Base-by-base conservation (phyloP, 2,329 filamentous ascomycete species). In the Zymoseptoria passerinii region DNA sequence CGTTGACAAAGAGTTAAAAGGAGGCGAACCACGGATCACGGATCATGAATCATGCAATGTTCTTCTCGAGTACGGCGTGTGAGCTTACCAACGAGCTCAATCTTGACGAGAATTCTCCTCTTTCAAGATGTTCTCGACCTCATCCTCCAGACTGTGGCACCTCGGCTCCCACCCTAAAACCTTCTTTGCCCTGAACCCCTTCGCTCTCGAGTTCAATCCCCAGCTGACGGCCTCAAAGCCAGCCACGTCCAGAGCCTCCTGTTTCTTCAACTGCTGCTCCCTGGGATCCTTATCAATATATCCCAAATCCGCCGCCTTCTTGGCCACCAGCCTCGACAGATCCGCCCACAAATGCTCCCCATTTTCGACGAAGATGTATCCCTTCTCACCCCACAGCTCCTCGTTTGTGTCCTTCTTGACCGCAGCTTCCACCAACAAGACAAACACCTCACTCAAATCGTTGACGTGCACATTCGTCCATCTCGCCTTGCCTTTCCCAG, bases 351-450 rank as follows among this genome's bases (percentile, higher is more conserved):
- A 73, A 68, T 87, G 83, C 54, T 80, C 73, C 3, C 83, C 86
- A 62, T 79, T 81, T 68, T 87, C 84, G 2, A 80, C 76, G 60
- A 91, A 83, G 72, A 84, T 90, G 67, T 90, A 91, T 1, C 78
- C 86, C 49, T 81, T 73, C 0, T 72, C 72, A 2, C 85, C 85
- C 79, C 87, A 90, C 0, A 78, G 72, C 20, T 75, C 75, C 1
- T 62, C 61, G 35, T 63, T 63, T 2, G 68, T 67, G 13, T 74
- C 72, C 8, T 76, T 69, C 29, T 56, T 28, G 4, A 59, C 60
- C 1, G 62, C 63, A 8, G 60, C 63, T 23, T 61, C 57, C 2
- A 81, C 78, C 0, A 89, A 75, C 4, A 77, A 68, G 2, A 82
- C 69, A 62, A 80, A 85, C 0, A 87, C 65, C 4, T 76, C 69